A percentile compares a stretch with the other conserved stretches of the same genome.
Evolutionary conservation across 176 grass and related monocot genomes (phyloP).

Genomic region (Carex pumila): DNA sequence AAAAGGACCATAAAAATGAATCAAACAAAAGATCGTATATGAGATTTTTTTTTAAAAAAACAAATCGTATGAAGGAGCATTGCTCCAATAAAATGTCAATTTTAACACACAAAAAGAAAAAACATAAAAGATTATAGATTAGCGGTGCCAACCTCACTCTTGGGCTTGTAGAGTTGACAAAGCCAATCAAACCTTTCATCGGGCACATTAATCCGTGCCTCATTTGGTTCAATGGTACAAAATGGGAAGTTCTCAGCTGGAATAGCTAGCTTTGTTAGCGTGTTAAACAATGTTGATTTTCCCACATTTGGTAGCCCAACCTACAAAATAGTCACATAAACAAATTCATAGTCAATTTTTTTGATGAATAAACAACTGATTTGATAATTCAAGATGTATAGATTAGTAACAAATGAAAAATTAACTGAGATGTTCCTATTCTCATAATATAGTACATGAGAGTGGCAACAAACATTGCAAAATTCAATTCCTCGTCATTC

Average conservation of each 20-base stretch:
- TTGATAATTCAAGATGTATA: neutral
- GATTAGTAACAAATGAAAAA: neutral
- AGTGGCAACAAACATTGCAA: neutral
- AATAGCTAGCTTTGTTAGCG: conserved; percentile 86
- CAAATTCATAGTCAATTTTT: neutral
- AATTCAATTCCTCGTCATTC: neutral
- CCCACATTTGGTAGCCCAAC: conserved; percentile 99
- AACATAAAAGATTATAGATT: neutral
- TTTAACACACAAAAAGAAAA: neutral
- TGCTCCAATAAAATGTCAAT: neutral
- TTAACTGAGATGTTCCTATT: neutral
- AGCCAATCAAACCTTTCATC: conserved; percentile 98
- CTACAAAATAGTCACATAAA: conserved; percentile 33
- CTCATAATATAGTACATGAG: neutral
- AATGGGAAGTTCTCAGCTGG: conserved; percentile 98
- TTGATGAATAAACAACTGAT: neutral
- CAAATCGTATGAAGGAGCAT: neutral
- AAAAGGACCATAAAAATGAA: neutral
- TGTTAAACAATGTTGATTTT: conserved; percentile 96
- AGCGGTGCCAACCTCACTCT: conserved; percentile 71
- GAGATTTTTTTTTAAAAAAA: neutral
- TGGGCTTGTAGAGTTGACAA: conserved; percentile 84
- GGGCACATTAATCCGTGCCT: conserved; percentile 75
- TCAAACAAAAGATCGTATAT: neutral
- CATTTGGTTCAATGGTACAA: conserved; percentile 97